Evolutionary conservation across 2,329 filamentous ascomycete genomes (phyloP).

Genomic region (Neopestalotiopsis clavispora): DNA sequence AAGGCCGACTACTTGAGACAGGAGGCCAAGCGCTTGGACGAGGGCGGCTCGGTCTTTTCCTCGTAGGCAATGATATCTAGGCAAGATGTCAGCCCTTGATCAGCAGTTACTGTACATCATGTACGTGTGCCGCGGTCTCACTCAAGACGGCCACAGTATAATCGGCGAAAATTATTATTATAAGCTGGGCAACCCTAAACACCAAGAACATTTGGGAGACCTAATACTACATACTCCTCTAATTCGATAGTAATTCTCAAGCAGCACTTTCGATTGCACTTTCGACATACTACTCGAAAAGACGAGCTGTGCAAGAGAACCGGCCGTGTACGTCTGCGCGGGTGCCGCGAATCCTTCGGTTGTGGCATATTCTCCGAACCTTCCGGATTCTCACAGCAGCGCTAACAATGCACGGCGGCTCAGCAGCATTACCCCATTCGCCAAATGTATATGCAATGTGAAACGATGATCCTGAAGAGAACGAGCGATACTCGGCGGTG

Average conservation of each 20-base stretch:
- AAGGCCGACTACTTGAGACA: conserved; percentile 66
- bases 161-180: too few species aligned
- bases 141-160: too few species aligned
- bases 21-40: conserved; percentile 62
- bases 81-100: not conserved
- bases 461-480: not conserved
- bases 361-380: not conserved
- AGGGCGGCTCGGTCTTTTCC: conserved; percentile 34
- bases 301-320: too few species aligned
- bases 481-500: not conserved
- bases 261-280: too few species aligned
- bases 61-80: not conserved
- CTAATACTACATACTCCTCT: not conserved
- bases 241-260: not conserved
- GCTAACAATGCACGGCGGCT: not conserved
- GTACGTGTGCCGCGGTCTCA: not conserved
- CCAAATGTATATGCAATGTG: not conserved
- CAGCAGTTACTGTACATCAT: not conserved
- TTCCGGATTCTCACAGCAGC: not conserved
- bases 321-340: not conserved
- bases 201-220: not conserved
- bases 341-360: not conserved
- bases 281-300: too few species aligned
- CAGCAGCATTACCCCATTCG: not conserved
- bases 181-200: too few species aligned